These are phyloP conservation scores for Rhododendron vialii DNA, from an alignment of 148 eudicot species.

Conservation along the genomic window DNA sequence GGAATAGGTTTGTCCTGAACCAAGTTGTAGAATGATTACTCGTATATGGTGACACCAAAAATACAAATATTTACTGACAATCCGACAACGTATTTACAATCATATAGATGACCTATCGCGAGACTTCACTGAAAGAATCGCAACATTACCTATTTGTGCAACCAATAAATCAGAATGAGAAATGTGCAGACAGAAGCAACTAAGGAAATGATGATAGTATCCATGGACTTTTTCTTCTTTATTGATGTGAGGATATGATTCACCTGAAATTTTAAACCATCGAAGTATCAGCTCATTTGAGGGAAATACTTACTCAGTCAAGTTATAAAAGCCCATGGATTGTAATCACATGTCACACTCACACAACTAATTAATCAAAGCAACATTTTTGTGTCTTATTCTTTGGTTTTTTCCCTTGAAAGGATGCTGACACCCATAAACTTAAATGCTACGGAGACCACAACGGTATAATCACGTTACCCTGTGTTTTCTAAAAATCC, in stretches of 20 bases:
- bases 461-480: background rate
- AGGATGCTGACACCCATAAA: background rate
- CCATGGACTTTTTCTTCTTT: constrained; percentile 99
- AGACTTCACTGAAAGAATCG: background rate
- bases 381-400: background rate
- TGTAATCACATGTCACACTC: background rate
- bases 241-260: constrained; percentile 75
- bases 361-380: background rate
- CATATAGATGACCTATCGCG: background rate
- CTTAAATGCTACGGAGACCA: background rate
- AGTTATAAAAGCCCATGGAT: background rate
- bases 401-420: background rate
- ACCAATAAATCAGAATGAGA: constrained; percentile 88
- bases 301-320: background rate
- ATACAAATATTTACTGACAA: background rate
- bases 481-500: background rate
- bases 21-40: background rate
- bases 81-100: background rate
- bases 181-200: constrained; percentile 94
- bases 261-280: constrained; percentile 50
- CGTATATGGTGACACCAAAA: background rate
- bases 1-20: background rate
- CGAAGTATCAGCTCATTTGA: background rate
- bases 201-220: constrained; percentile 85
- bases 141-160: constrained; percentile 47